A percentile compares a stretch with the other conserved stretches of the same genome.
These are phyloP conservation scores for Cinnamomum micranthum DNA, from an alignment of 164 flowering plant genomes.

Conservation along the genomic window DNA sequence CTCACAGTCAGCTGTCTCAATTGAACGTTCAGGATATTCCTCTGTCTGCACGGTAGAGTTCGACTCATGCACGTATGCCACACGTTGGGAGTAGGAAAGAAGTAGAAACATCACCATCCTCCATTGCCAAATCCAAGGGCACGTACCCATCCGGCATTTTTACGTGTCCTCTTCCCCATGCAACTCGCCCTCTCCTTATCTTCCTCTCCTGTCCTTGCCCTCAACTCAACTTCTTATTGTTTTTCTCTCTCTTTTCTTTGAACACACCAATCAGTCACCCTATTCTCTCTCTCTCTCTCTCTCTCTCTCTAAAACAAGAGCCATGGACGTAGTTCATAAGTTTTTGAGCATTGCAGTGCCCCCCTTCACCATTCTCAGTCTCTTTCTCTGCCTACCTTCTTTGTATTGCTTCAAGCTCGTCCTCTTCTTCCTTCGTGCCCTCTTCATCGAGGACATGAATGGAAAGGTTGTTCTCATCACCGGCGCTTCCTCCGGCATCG, in stretches of 20 bases:
- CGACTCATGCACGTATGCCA: too few species aligned
- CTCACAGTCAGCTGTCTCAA: too few species aligned
- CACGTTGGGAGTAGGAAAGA: too few species aligned
- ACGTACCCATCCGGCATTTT: too few species aligned
- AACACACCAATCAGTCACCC: neutral
- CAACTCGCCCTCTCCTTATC: too few species aligned
- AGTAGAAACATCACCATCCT: too few species aligned
- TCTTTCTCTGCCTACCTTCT: conserved; percentile 7
- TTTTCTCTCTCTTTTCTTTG: neutral
- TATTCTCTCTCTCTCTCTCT: neutral
- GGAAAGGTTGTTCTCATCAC: conserved; percentile 16
- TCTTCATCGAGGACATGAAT: conserved; percentile 4
- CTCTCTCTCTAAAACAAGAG: neutral
- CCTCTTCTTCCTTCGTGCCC: conserved; percentile 1
- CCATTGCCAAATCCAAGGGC: too few species aligned
- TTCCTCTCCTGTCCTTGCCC: too few species aligned
- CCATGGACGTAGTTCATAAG: conserved; percentile 9
- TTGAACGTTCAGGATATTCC: too few species aligned
- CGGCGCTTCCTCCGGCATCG: conserved; percentile 21
- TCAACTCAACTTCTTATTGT: too few species aligned
- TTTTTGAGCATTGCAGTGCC: conserved; percentile 1
- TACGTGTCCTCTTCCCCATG: too few species aligned
- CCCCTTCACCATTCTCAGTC: conserved; percentile 3
- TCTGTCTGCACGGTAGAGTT: too few species aligned
- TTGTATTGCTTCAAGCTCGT: conserved; percentile 3